Evolutionary conservation across 345 rosid genomes (phyloP).

Genomic region (Eucalyptus sp.): DNA sequence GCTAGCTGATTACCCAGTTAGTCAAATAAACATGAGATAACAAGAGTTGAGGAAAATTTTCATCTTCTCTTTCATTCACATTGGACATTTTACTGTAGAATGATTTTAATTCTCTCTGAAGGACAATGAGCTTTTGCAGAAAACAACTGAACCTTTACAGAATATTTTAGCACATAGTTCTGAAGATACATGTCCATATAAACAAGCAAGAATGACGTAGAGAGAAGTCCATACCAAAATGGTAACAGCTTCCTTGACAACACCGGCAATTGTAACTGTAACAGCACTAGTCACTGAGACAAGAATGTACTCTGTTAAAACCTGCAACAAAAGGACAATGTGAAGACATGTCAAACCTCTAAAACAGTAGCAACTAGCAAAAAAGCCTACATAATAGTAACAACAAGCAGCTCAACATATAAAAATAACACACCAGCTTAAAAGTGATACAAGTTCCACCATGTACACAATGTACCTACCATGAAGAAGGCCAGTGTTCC

Average conservation of each 20-base stretch:
- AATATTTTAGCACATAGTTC: background rate
- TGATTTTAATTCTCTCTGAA: background rate
- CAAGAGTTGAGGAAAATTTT: background rate
- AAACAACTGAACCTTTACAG: background rate
- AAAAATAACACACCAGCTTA: background rate
- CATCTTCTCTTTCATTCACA: background rate
- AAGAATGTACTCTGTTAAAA: slow-evolving; percentile 82
- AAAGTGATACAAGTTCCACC: background rate
- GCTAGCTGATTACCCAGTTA: background rate
- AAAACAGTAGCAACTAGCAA: background rate
- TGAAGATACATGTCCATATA: background rate
- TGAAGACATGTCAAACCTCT: background rate
- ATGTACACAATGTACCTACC: slow-evolving; percentile 27
- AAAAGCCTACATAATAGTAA: background rate
- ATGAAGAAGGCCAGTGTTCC: slow-evolving; percentile 93
- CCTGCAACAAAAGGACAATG: slow-evolving; percentile 37
- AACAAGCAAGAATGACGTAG: background rate
- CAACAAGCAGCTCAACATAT: background rate
- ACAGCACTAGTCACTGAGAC: slow-evolving; percentile 99
- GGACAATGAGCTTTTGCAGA: background rate
- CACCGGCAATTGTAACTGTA: slow-evolving; percentile 96
- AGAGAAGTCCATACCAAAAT: slow-evolving; percentile 49
- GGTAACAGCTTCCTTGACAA: slow-evolving; percentile 97
- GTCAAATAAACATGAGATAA: background rate
- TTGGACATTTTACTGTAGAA: background rate